Base-by-base conservation (phyloP, 768 basidiomycete species). In the Ramaria rubella region DNA sequence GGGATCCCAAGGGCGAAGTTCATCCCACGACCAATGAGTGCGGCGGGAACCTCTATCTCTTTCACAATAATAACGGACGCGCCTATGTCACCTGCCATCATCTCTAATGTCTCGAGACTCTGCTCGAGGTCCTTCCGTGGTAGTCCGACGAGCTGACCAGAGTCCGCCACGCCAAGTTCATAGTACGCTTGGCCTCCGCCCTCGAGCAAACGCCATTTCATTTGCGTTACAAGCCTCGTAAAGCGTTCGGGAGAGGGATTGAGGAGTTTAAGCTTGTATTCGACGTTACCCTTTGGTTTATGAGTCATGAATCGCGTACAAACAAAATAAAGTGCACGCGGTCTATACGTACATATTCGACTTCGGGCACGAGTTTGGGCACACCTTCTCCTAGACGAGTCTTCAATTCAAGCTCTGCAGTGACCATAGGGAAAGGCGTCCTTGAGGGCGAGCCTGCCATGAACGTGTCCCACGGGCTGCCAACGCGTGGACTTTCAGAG, bases 81-180 rank as follows among this genome's bases (percentile, higher is more conserved):
- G 1, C 92, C 93, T 38, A 97, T 87, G 66, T 95, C 93, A 24
- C 86, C 83, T 0, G 94, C 93, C 94, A 98, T 98, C 75, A 82
- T 83, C 67, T 90, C 90, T 14, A 98, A 81, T 0, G 94, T 95
- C 63, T 85, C 83, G 36, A 98, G 72, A 2, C 87, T 91, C 62
- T 80, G 79, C 57, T 89, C 87, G 61, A 98, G 81, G 67, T 94
- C 87, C 2, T 70, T 69, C 59, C 80, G 74, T 3, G 79, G 75
- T 5, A 97, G 79, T 1, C 94, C 94, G 50, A 96, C 79, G 27
- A 96, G 82, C 4, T 83, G 81, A 1, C 94, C 94, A 1, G 88
- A 87, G 67, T 98, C 94, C 23, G 87, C 85, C 0, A 98, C 87
- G n/a, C 76, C 76, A 11, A 86, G 77, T 60, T 93, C 90, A 59